Conservation (phyloP, 768 basidiomycete species). For the Boletus rufocinnamomeus region DNA sequence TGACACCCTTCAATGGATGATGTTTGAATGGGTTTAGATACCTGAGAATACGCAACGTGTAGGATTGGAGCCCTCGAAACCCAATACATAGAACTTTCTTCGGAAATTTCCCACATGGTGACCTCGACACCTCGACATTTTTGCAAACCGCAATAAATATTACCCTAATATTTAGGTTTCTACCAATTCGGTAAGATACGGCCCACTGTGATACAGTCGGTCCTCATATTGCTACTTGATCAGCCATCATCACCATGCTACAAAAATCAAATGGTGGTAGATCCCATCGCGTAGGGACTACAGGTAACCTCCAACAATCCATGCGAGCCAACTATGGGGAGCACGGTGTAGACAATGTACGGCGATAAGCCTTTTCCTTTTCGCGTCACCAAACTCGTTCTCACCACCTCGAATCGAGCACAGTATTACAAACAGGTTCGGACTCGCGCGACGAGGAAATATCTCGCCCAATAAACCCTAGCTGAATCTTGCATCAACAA, state of each 20-base stretch:
- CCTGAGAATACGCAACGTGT: too few relatives aligned
- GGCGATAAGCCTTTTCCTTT: conserved; percentile 12
- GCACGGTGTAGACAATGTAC: conserved; percentile 61
- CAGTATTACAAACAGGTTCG: conserved; percentile 35
- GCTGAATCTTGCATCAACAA: conserved; percentile 18
- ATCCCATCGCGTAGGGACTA: conserved; percentile 26
- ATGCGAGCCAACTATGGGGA: conserved; percentile 55
- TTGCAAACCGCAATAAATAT: not conserved
- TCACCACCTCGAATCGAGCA: conserved; percentile 3
- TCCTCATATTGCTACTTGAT: not conserved
- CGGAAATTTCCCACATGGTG: too few relatives aligned
- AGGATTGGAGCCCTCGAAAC: too few relatives aligned
- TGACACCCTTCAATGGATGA: too few relatives aligned
- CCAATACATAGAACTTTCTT: too few relatives aligned
- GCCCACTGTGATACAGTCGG: not conserved
- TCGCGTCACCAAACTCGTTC: not conserved
- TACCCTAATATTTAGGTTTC: not conserved
- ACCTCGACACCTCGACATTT: too few relatives aligned
- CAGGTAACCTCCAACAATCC: conserved; percentile 37
- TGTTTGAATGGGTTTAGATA: too few relatives aligned
- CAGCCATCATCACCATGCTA: conserved; percentile 5
- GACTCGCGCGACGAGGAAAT: not conserved
- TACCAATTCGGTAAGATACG: not conserved
- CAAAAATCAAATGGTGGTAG: conserved; percentile 15
- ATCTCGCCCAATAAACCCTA: not conserved